Base-by-base conservation (phyloP, 2,329 filamentous ascomycete genomes). In the Polychaeton citri region DNA sequence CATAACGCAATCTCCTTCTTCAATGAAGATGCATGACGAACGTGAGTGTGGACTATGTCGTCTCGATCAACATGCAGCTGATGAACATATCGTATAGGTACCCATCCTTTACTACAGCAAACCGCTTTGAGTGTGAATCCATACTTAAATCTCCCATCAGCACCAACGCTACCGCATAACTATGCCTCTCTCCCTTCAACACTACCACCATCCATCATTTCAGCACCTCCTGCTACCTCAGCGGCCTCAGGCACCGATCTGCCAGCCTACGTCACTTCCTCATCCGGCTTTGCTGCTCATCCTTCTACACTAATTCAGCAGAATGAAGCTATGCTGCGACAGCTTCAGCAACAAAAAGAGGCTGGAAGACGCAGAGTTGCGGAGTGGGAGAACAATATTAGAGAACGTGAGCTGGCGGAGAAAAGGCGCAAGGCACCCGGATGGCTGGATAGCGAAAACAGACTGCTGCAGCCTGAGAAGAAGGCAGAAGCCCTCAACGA, bases 71-170 rank as follows among this genome's bases (percentile, higher is more conserved):
- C 19, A 16, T 24, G n/a, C 18, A 8, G 21, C 16, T 32, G 19
- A 30, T n/a, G 40, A 36, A 33, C 33, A 41, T 3, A 36, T 21
- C 35, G 18, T 17, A 18, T 36, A 66, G 63, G 60, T 44, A 77
- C 85, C 12, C 86, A 95, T 62, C 83, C 81, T 12, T 75, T 95
- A 45, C 76, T 98, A 32, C 82, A 87, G 46, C 90, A 98, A 63
- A 77, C 96, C 28, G 86, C 90, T 19, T 67, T 98, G 37, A 92
- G 86, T 34, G 86, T 96, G 31, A 95, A 88, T 3, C 90, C 90
- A 18, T 95, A 95, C 65, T 76, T 96, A 50, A 81, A 80, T 41
- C 79, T 98, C 20, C 90, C 90, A 8, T 80, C 83, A 19, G 81
- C 88, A 18, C 82, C 87, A 15, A 94, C 87, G 0, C 75, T 98